Conservation (phyloP, 1,139 yeast species). For the Suhomyces guaymorum region DNA sequence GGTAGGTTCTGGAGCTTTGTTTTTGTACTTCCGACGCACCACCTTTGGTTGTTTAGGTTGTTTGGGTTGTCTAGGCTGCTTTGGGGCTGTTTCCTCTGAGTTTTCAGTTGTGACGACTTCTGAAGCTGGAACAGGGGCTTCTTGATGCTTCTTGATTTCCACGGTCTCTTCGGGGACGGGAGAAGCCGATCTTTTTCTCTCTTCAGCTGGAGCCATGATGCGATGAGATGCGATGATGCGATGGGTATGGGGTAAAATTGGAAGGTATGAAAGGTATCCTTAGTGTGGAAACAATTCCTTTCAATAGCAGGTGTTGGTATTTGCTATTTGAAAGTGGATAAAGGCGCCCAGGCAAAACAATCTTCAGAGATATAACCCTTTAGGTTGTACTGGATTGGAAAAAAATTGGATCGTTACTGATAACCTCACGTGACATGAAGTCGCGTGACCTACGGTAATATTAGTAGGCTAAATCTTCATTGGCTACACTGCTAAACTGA, state of each 20-base stretch:
- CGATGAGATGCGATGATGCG: slow-evolving; percentile 2
- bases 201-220: slow-evolving; percentile 15
- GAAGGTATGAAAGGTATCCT: background rate
- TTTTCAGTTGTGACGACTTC: slow-evolving; percentile 1
- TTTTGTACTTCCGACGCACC: slow-evolving; percentile 47
- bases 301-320: no score
- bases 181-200: slow-evolving; percentile 16
- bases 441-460: no score
- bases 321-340: no score
- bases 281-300: no score
- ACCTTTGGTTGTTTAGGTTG: slow-evolving; percentile 20
- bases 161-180: slow-evolving; percentile 5
- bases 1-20: slow-evolving; percentile 69
- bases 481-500: slow-evolving; percentile 4
- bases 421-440: no score
- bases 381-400: no score
- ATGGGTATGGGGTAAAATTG: background rate
- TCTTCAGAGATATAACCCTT: no score
- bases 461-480: no score
- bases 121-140: slow-evolving; percentile 2
- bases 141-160: slow-evolving; percentile 12
- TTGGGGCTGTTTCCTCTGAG: no score
- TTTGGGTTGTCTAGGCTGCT: no score
- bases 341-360: no score
- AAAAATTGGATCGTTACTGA: no score